Base-by-base conservation (phyloP, 441 rosid genomes). In the Kokia cookei region DNA sequence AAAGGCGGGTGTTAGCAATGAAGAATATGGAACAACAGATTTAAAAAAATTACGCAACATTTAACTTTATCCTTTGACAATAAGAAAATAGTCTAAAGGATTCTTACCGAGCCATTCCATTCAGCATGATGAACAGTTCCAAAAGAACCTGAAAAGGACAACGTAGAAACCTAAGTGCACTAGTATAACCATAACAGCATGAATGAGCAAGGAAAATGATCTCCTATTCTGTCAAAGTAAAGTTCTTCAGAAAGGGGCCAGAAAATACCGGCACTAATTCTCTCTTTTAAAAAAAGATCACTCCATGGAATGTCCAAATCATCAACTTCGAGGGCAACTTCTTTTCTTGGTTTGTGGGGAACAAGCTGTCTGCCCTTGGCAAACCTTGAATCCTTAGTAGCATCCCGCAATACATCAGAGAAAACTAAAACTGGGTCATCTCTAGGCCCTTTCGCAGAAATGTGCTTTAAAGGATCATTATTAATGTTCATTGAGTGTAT, bases 71-170 rank as follows among this genome's bases (percentile, higher is more conserved):
- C 12, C 19, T 11, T 17, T 58, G 37, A 48, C 43, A 27, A 43
- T 37, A 65, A 64, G 26, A 50, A 24, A 14, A 43, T 7, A 62
- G 48, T 72, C 37, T 47, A 35, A 65, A 57, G 66, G 50, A 26
- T 76, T 73, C 63, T 88, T 89, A 96, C 99, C 81, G 97, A 91
- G 84, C 98, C 98, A 89, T 94, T 91, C 98, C 97, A 94, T 75
- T 91, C 97, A 82, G 99, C 99, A 80, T 91, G 97, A 83, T 91
- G 97, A 55, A 96, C 99, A 76, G 93, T 93, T 69, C 99, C 99
- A 86, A 94, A 96, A 81, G 98, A 96, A 84, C 99, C 99, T 96
- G 98, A 77, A 87, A 87, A 82, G 32, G 74, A 61, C 76, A 51
- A 73, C 79, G 77, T 50, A 66, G 32, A 47, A 59, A 73, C 63